Conservation (phyloP, 148 eudicot genomes). For the Cornus controversa region DNA sequence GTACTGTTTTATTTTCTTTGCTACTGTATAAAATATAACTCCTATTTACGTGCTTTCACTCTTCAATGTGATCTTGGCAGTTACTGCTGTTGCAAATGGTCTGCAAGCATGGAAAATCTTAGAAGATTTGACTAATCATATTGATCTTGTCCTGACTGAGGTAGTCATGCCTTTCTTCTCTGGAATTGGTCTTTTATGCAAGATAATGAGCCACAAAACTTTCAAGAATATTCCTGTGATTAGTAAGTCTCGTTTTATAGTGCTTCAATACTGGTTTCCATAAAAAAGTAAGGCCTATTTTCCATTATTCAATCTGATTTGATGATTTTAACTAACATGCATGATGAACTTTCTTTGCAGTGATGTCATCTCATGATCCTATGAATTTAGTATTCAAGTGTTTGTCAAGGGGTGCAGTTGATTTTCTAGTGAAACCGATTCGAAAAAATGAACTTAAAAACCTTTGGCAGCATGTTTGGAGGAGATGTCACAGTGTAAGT, state of each 20-base stretch:
- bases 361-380: constrained; percentile 66
- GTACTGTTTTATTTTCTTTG: neutral
- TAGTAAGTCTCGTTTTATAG: constrained; percentile 34
- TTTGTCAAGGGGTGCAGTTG: constrained; percentile 62
- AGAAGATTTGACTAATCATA: constrained; percentile 35
- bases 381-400: constrained; percentile 56
- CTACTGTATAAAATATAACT: neutral
- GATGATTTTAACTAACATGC: neutral
- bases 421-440: constrained; percentile 64
- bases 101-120: constrained; percentile 65
- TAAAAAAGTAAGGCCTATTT: neutral
- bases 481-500: constrained; percentile 32
- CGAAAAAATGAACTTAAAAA: constrained; percentile 66
- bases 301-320: neutral
- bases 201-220: constrained; percentile 49
- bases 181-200: constrained; percentile 55
- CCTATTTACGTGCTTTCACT: neutral
- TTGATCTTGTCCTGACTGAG: constrained; percentile 60
- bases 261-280: neutral
- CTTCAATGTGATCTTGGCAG: constrained; percentile 27
- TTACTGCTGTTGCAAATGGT: constrained; percentile 58
- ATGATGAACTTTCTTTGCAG: constrained; percentile 33
- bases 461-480: constrained; percentile 76
- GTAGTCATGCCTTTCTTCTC: constrained; percentile 60
- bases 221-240: constrained; percentile 60